Base-by-base conservation (phyloP, 495 filamentous ascomycete species). In the Tuber magnatum region DNA sequence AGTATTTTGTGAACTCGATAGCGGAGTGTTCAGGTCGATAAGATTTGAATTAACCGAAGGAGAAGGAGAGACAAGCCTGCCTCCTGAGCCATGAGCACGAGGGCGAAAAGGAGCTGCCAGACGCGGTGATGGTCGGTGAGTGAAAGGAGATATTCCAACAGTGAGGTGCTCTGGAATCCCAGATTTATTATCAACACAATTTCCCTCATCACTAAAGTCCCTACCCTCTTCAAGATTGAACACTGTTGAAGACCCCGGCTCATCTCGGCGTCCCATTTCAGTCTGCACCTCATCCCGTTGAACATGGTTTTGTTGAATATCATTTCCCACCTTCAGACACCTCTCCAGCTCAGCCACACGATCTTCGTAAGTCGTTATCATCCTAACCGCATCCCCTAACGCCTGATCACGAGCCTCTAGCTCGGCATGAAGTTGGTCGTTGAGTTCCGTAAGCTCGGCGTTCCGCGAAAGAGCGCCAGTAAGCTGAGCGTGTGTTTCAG, bases 341-440 rank as follows among this genome's bases (percentile, higher is more conserved):
- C 28, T 73, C 39, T 84, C 80, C 75, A 93, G 82, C 72, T 88
- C 84, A 42, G 91, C 88, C 4, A 92, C 84, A 79, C 88, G 89
- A 0, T 88, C 86, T 83, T 97, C 93, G 42, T 94, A 83, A 65
- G 87, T 85, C 70, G 91, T 89, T 71, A 97, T 97, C 80, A 95
- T 86, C 18, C 88, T 87, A 12, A 94, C 91, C 3, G 94, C 94
- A 81, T 97, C 93, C 69, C 90, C 89, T 3, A 97, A 85, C 1
- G 92, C 93, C 69, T 90, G 87, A 82, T 96, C 91, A 42, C 91
- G 86, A 80, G 91, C 91, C 70, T 92, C 89, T 73, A 97, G 85
- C 78, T 94, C 91, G 7, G 82, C 81, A 8, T 92, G 83, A 73
- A 94, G 83, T 69, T 90, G 85, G n/a, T 91, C 88, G 75, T 96